Percentiles rank a stretch among this genome's conserved stretches.
phyloP scores from a whole-genome alignment of 2,329 filamentous ascomycete genomes.

The Fusarium sp. region DNA sequence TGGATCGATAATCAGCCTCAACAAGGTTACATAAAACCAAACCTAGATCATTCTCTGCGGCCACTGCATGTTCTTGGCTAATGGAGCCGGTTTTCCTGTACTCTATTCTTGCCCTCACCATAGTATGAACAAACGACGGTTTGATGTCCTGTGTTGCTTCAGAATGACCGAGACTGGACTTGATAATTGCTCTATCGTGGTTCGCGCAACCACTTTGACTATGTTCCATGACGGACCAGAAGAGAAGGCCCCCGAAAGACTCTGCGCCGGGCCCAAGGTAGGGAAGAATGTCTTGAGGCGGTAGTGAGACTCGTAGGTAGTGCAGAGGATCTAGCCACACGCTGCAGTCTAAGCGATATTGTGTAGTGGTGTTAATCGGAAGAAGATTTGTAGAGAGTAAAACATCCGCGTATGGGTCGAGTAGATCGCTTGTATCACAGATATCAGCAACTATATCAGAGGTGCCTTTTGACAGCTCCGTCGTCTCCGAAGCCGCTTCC shows the following conservation, averaged over 20 bases:
- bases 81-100: background rate
- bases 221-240: slow-evolving; percentile 22
- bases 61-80: background rate
- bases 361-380: fast-evolving
- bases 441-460: fast-evolving
- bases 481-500: fast-evolving
- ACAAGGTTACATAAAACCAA: slow-evolving; percentile 8
- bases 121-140: background rate
- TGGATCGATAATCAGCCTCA: slow-evolving; percentile 2
- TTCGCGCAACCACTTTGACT: background rate
- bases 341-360: slow-evolving; percentile 7
- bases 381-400: background rate
- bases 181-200: background rate
- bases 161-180: background rate
- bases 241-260: background rate
- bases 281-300: slow-evolving; percentile 4
- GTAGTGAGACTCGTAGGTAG: background rate
- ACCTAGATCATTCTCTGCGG: background rate
- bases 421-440: fast-evolving
- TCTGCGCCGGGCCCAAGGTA: background rate
- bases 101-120: slow-evolving; percentile 11
- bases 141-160: background rate
- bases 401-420: fast-evolving
- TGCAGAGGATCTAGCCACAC: slow-evolving; percentile 13
- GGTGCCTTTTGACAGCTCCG: fast-evolving